Evolutionary conservation across 352 stramenopile genomes (phyloP), one percentile per base, ranked within the genome.

Genomic region (Phytophthora brassicae): DNA sequence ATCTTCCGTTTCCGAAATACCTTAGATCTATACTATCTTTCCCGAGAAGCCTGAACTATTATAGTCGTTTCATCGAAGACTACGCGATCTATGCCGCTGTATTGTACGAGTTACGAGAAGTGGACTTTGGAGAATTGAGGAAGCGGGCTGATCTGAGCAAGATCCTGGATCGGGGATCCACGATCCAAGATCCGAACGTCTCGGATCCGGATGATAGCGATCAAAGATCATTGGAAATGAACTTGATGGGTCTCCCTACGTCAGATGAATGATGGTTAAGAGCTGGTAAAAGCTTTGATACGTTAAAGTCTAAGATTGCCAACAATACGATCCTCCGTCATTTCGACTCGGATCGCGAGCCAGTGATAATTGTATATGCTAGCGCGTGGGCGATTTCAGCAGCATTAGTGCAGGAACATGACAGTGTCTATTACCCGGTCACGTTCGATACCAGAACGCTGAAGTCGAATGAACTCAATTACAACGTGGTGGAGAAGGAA

Each of bases 21-120:
- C 56, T 19, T 43, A 56, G 14, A 45, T 44, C 2, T 0, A 29
- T 64, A 1, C 63, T 67, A 23, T 67, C 44, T 1, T 72, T 75
- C 19, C 28, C 68, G 0, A 52, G 56, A 0, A 62, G 50, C 8
- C 17, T 66, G 1, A 70, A 60, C 19, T 70, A 70, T 31, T 64
- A 64, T 24, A 39, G 43, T 16, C 8, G 36, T 1, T 65, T 70
- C 51, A 47, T 70, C 2, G 50, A 62, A 16, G 23, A 66, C 22
- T 63, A 58, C 2, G 50, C 48, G 0, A 22, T 66, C 0, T 59
- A 66, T 38, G 44, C 63, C 0, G 24, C 42, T 2, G 19, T 45
- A 1, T 42, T 38, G 9, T 56, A 64, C 6, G 35, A 51, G 12
- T n/a, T 64, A 9, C 38, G 36, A 3, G 56, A 64, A 22, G 28